Conservation (phyloP, 2,329 filamentous ascomycete genomes). For the Aspergillus sp. region DNA sequence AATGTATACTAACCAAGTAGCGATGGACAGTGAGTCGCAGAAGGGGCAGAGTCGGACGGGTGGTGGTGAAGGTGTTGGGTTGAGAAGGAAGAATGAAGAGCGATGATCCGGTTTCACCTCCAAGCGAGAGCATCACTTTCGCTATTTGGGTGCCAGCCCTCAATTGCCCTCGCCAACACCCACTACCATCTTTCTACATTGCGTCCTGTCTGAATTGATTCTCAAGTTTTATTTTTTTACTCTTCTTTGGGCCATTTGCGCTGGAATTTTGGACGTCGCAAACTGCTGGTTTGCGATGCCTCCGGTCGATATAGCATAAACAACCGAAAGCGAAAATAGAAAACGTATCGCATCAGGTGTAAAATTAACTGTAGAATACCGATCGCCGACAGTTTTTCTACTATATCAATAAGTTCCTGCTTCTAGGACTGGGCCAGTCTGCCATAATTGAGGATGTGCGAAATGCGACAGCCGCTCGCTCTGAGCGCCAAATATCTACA, state of each 20-base stretch:
- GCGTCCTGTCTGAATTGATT: slow-evolving; percentile 1
- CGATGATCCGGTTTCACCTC: slow-evolving; percentile 40
- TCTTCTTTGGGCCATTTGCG: slow-evolving; percentile 10
- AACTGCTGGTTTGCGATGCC: slow-evolving; percentile 14
- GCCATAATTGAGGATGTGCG: slow-evolving; percentile 5
- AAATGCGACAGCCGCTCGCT: slow-evolving; percentile 11
- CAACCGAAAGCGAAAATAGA: neutral
- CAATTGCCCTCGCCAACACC: slow-evolving; percentile 8
- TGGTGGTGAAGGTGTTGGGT: slow-evolving; percentile 11
- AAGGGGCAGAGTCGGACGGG: slow-evolving; percentile 5
- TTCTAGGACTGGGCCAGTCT: neutral
- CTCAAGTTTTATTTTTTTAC: neutral
- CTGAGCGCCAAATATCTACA: slow-evolving; percentile 3
- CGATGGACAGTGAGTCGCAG: slow-evolving; percentile 8
- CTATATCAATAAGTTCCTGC: neutral
- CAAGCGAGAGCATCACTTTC: slow-evolving; percentile 31
- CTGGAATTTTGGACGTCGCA: slow-evolving; percentile 12
- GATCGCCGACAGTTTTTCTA: slow-evolving; percentile 4
- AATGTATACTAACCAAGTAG: slow-evolving; percentile 14
- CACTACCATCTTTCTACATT: neutral
- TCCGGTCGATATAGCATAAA: neutral
- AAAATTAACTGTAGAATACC: neutral
- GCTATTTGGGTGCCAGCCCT: slow-evolving; percentile 16
- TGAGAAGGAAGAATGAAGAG: slow-evolving; percentile 16
- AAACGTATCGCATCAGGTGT: neutral